Base-by-base conservation (phyloP, 2,329 filamentous ascomycete species). In the Fusarium pseudoanthophilum region DNA sequence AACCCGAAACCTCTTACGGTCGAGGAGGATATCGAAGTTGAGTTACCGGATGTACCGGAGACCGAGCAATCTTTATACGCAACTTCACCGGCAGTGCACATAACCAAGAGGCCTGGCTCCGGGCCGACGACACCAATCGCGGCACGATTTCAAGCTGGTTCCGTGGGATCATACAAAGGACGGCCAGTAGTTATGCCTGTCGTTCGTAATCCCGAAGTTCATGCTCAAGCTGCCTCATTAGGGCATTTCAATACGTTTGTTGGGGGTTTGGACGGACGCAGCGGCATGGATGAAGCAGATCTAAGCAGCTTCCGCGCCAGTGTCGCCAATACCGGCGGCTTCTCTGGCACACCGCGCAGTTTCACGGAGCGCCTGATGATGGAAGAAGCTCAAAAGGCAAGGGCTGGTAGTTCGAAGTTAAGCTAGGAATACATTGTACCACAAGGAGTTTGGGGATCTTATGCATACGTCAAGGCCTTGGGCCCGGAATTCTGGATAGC, bases 161-260 rank as follows among this genome's bases (percentile, higher is more conserved):
- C 85, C 11, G 78, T 87, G 20, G 87, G 87, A 6, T 89, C 87
- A n/a, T 89, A 88, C 73, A 87, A 85, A 74, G 87, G 87, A 48
- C 83, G 83, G 26, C 83, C 87, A 20, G 85, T 90, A 53, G 82
- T 84, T 40, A 87, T 89, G 81, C 84, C 86, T 5, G 82, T 89
- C 20, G 84, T 90, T 51, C 84, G 83, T 53, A 83, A 87, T 55
- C 83, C 85, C 14, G 83, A 86, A 28, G 60, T 89, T 2, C 84
- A 87, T 64, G 85, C 84, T 30, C 82, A 83, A 72, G 87, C 87
- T 5, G 84, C 83, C 16, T 84, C 84, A 16, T 79, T 88, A 57
- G 86, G 87, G 42, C 82, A 86, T 24, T 79, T 89, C 52, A 84
- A 82, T 67, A 84, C 83, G 28, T 88, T 89, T 77, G 86, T 89